phyloP scores from a whole-genome alignment of 345 rosid genomes.

The Acer negundo region DNA sequence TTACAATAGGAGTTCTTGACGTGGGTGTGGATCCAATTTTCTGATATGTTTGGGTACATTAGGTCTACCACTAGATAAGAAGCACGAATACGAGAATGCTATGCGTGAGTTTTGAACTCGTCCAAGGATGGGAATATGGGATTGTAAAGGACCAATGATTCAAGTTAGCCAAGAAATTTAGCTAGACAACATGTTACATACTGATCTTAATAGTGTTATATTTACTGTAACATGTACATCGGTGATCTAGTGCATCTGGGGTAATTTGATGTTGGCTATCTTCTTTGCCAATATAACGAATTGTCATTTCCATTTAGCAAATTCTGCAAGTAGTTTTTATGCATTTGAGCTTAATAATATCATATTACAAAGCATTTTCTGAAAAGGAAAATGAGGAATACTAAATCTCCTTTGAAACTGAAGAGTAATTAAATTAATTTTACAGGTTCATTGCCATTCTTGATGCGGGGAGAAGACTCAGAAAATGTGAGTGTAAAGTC shows the following conservation, averaged over 20 bases:
- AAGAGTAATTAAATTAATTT: constrained; percentile 11
- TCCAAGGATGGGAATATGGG: neutral
- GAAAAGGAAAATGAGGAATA: neutral
- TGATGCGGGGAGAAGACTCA: constrained; percentile 31
- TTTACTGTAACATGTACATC: neutral
- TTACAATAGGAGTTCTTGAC: neutral
- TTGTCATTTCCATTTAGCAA: neutral
- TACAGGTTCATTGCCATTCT: constrained; percentile 54
- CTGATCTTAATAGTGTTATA: neutral
- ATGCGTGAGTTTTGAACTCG: neutral
- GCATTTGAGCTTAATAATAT: neutral
- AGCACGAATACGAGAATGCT: neutral
- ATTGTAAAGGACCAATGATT: neutral
- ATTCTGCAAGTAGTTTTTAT: neutral
- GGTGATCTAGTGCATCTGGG: neutral
- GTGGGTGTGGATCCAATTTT: neutral
- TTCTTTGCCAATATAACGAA: neutral
- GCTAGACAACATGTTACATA: neutral
- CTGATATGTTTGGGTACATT: neutral
- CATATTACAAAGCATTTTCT: neutral
- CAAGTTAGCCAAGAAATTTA: neutral
- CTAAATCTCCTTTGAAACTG: neutral
- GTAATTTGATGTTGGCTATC: neutral
- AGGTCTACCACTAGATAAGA: neutral
- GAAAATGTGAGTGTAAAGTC: constrained; percentile 32